phyloP scores from a whole-genome alignment of 2,329 filamentous ascomycete species.

The Tricladium varicosporioides region DNA sequence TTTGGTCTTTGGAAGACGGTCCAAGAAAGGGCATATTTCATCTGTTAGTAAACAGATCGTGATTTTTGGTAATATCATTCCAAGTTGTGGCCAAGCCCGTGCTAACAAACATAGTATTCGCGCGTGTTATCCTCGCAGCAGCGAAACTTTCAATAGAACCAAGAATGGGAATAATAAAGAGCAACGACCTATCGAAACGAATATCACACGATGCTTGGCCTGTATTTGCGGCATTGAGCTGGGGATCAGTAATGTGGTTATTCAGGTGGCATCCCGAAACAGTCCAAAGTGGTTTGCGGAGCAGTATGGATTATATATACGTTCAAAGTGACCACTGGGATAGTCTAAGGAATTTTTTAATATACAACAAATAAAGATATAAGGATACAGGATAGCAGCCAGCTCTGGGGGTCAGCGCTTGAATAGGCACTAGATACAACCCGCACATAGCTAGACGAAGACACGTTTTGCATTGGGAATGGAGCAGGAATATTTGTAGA shows the following conservation, averaged over 20 bases:
- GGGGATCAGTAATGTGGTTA: conserved; percentile 93
- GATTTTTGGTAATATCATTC: conserved; percentile 59
- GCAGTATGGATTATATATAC: conserved; percentile 98
- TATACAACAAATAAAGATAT: conserved; percentile 72
- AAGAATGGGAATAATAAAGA: conserved; percentile 49
- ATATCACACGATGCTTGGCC: conserved; percentile 82
- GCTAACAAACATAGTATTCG: conserved; percentile 61
- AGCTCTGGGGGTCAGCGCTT: neutral
- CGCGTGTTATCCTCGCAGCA: conserved; percentile 79
- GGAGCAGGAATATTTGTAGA: conserved; percentile 12
- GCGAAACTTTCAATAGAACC: conserved; percentile 79
- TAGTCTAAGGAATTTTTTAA: conserved; percentile 76
- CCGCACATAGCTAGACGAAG: neutral
- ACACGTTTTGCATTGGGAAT: conserved; percentile 10
- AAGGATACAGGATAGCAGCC: neutral
- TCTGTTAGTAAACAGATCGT: conserved; percentile 95
- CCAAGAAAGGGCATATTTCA: conserved; percentile 66
- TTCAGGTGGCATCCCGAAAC: conserved; percentile 91
- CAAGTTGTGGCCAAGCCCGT: neutral
- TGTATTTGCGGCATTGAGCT: conserved; percentile 84
- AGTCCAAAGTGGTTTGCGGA: conserved; percentile 85
- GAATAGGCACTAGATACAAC: neutral
- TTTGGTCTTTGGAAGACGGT: conserved; percentile 76
- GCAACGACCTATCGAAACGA: conserved; percentile 39
- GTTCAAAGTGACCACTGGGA: conserved; percentile 88